Conservation (phyloP, 2,329 filamentous ascomycete genomes). For the Ilyonectria sp. region DNA sequence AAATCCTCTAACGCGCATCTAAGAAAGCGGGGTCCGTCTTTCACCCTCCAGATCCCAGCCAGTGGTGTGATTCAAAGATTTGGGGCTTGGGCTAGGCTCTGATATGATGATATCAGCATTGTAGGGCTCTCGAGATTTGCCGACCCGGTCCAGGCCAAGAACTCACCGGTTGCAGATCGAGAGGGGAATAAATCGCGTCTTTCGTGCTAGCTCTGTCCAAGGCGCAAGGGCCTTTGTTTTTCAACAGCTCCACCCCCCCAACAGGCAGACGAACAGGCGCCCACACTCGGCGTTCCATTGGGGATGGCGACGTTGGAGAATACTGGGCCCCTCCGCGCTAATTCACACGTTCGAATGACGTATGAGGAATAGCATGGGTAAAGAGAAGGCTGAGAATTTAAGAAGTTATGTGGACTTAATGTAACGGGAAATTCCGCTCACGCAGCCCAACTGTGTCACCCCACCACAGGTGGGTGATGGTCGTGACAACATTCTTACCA, state of each 20-base stretch:
- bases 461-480: background rate
- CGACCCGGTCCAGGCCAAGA: background rate
- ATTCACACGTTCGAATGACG: too few relatives aligned
- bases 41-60: slow-evolving; percentile 6
- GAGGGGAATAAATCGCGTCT: too few relatives aligned
- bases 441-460: slow-evolving; percentile 1
- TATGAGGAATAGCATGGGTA: too few relatives aligned
- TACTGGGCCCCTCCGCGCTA: too few relatives aligned
- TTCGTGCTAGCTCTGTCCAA: background rate
- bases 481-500: background rate
- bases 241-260: background rate
- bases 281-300: too few relatives aligned
- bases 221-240: background rate
- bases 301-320: too few relatives aligned
- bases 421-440: slow-evolving; percentile 4
- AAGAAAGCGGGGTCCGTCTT: slow-evolving; percentile 13
- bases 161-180: background rate
- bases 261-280: too few relatives aligned
- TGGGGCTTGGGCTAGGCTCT: background rate
- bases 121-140: slow-evolving; percentile 5
- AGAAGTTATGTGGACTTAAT: background rate
- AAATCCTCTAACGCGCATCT: background rate
- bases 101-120: background rate
- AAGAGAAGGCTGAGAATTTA: background rate
- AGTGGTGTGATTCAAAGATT: slow-evolving; percentile 5